A percentile compares a stretch with the other conserved stretches of the same genome.
Evolutionary conservation across 1,139 yeast species (phyloP).

Genomic region (Scheffersomyces parashehatae): DNA sequence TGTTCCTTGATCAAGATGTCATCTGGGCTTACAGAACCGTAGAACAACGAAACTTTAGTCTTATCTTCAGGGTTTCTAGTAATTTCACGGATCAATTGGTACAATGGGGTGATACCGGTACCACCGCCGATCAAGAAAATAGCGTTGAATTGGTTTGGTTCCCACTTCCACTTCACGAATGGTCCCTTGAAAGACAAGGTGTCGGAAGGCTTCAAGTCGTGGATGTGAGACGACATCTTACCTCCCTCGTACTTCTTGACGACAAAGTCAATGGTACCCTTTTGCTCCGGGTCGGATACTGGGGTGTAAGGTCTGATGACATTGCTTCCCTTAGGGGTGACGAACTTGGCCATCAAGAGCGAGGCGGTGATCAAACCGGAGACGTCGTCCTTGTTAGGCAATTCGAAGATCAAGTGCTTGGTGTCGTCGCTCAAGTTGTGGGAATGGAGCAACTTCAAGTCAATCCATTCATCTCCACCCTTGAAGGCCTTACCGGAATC

Average conservation of each 20-base stretch:
- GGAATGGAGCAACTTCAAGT: conserved; percentile 64
- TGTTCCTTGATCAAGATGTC: conserved; percentile 81
- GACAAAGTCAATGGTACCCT: conserved; percentile 78
- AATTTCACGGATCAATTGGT: conserved; percentile 74
- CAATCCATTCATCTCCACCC: conserved; percentile 79
- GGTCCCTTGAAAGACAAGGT: conserved; percentile 94
- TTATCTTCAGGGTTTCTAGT: conserved; percentile 76
- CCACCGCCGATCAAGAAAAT: conserved; percentile 94
- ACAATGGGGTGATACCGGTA: conserved; percentile 93
- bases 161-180: conserved; percentile 88
- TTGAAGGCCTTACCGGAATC: conserved; percentile 59
- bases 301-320: conserved; percentile 98
- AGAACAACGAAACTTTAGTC: conserved; percentile 77
- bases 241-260: conserved; percentile 85
- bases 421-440: conserved; percentile 62
- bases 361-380: conserved; percentile 86
- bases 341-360: conserved; percentile 75
- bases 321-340: conserved; percentile 80
- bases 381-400: conserved; percentile 65
- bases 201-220: conserved; percentile 72
- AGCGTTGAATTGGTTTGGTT: conserved; percentile 77
- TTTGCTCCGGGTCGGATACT: conserved; percentile 63
- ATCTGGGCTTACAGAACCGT: conserved; percentile 73
- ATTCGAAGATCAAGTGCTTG: conserved; percentile 69
- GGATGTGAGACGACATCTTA: conserved; percentile 78